A percentile compares a stretch with the other conserved stretches of the same genome.
phyloP scores from a whole-genome alignment of 2,329 filamentous ascomycete genomes.

The Orbilia javanica region DNA sequence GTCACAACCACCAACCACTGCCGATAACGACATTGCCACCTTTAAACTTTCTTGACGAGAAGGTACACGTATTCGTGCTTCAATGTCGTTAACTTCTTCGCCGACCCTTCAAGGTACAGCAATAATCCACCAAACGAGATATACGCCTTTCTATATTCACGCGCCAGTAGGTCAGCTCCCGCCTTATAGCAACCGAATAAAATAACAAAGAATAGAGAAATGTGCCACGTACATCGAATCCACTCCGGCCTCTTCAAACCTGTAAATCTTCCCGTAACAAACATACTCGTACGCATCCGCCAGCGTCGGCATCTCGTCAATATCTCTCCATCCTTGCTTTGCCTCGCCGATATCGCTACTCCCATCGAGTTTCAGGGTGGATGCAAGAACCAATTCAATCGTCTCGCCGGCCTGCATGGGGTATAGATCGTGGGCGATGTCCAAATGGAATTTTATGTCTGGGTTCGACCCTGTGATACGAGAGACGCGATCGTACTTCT shows the following conservation, averaged over 20 bases:
- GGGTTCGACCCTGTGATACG: slow-evolving; percentile 82
- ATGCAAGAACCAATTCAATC: slow-evolving; percentile 84
- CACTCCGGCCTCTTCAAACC: slow-evolving; percentile 82
- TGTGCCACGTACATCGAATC: slow-evolving; percentile 83
- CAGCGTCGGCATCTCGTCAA: slow-evolving; percentile 72
- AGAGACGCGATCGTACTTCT: slow-evolving; percentile 95
- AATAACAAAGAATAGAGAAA: not conserved
- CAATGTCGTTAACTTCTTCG: slow-evolving; percentile 92
- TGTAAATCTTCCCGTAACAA: slow-evolving; percentile 88
- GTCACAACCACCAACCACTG: not conserved
- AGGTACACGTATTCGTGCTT: slow-evolving; percentile 95
- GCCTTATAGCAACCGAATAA: not conserved
- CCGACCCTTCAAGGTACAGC: slow-evolving; percentile 90
- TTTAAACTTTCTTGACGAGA: slow-evolving; percentile 84
- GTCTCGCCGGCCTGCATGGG: slow-evolving; percentile 80
- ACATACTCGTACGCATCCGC: slow-evolving; percentile 90
- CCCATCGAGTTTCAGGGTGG: slow-evolving; percentile 87
- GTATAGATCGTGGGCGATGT: slow-evolving; percentile 95
- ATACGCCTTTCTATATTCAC: slow-evolving; percentile 81
- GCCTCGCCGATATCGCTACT: slow-evolving; percentile 70
- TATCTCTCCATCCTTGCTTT: slow-evolving; percentile 80
- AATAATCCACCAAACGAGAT: slow-evolving; percentile 93
- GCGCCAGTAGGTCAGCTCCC: slow-evolving; percentile 8
- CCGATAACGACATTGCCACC: not conserved
- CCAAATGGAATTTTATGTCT: slow-evolving; percentile 83